These are phyloP conservation scores for Rehmannia glutinosa DNA, from an alignment of 257 asterid species.

Conservation along the genomic window DNA sequence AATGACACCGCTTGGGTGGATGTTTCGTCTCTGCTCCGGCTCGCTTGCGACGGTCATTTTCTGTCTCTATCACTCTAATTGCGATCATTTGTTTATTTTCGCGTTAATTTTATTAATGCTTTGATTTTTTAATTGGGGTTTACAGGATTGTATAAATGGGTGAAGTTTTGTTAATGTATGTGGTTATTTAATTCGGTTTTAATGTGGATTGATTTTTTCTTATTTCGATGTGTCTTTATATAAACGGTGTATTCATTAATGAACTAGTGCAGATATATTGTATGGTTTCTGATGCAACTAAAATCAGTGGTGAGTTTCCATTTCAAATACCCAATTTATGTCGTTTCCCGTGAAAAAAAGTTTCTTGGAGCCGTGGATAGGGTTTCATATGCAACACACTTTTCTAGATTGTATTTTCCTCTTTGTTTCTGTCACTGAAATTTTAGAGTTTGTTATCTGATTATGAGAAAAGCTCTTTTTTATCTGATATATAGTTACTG, in stretches of 20 bases:
- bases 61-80: constrained; percentile 13
- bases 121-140: neutral
- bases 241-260: neutral
- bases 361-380: neutral
- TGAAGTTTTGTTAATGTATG: neutral
- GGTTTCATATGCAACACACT: neutral
- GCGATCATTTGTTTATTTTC: neutral
- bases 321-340: neutral
- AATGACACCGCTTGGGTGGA: constrained; percentile 81
- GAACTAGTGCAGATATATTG: neutral
- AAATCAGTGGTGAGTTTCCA: neutral
- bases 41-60: constrained; percentile 63
- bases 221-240: neutral
- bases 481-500: neutral
- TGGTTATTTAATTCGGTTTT: neutral
- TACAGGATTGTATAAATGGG: neutral
- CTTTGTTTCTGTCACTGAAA: neutral
- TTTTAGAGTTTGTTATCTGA: neutral
- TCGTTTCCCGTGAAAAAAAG: neutral
- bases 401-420: neutral
- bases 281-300: neutral
- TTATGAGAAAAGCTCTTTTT: neutral
- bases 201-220: neutral
- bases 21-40: constrained; percentile 61
- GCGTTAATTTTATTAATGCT: neutral